These are phyloP conservation scores for Verticillium dahliae DNA, from an alignment of 2,329 filamentous ascomycete species.

Conservation along the genomic window DNA sequence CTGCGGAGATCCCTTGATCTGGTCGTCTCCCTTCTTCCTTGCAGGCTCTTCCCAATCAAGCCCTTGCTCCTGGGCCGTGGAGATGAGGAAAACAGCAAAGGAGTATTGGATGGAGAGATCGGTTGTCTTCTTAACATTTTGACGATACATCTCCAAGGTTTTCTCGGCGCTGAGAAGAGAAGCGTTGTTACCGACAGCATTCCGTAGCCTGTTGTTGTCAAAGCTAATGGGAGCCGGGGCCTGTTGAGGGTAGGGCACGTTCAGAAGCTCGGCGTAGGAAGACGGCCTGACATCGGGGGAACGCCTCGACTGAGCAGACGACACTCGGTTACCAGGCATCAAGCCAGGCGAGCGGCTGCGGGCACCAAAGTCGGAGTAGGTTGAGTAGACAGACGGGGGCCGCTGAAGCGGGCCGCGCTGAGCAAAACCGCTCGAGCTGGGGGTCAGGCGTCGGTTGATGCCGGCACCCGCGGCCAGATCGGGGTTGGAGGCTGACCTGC, in stretches of 20 bases:
- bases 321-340: constrained; percentile 34
- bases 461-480: constrained; percentile 42
- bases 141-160: constrained; percentile 94
- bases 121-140: constrained; percentile 95
- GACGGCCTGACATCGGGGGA: constrained; percentile 48
- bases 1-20: constrained; percentile 47
- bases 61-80: constrained; percentile 75
- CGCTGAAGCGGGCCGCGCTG: constrained; percentile 55
- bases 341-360: constrained; percentile 56
- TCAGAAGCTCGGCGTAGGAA: constrained; percentile 55
- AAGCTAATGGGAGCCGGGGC: constrained; percentile 59
- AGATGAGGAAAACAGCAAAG: constrained; percentile 90
- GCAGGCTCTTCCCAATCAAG: constrained; percentile 42
- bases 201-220: constrained; percentile 76
- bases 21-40: constrained; percentile 37
- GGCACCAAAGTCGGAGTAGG: constrained; percentile 59
- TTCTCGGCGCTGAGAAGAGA: constrained; percentile 87
- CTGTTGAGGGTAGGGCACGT: constrained; percentile 74
- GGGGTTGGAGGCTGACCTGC: constrained; percentile 41
- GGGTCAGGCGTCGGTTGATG: constrained; percentile 58
- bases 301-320: constrained; percentile 43
- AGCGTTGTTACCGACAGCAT: constrained; percentile 78
- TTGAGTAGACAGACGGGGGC: constrained; percentile 71
- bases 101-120: constrained; percentile 89
- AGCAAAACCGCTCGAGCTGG: constrained; percentile 41